Evolutionary conservation across 2,329 filamentous ascomycete genomes (phyloP).

Genomic region (Drechslerella stenobrocha): DNA sequence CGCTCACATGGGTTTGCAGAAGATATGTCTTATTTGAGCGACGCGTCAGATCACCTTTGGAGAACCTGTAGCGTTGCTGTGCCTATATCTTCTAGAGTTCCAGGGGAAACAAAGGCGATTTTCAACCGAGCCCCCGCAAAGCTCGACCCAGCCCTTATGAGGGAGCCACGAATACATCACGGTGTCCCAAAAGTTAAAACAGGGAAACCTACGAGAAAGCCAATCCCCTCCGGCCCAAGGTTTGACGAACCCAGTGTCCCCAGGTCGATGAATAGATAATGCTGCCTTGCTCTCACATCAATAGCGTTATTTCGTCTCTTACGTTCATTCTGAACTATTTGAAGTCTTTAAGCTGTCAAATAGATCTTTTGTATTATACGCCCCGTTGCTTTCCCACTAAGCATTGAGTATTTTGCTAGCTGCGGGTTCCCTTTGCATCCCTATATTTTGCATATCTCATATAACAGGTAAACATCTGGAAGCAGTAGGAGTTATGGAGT

Average conservation of each 20-base stretch:
- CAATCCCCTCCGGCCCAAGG: constrained; percentile 54
- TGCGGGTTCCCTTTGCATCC: neutral
- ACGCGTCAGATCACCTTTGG: constrained; percentile 79
- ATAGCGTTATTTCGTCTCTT: too few relatives aligned
- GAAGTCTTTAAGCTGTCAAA: too few relatives aligned
- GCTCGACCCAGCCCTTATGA: constrained; percentile 84
- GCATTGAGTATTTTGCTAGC: neutral
- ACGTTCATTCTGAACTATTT: too few relatives aligned
- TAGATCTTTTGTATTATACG: neutral
- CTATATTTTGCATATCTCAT: neutral
- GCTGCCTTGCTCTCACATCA: too few relatives aligned
- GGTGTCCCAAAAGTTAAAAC: constrained; percentile 70
- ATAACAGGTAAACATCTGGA: neutral
- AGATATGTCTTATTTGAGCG: constrained; percentile 66
- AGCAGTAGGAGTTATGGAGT: constrained; percentile 11
- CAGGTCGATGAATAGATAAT: constrained; percentile 6
- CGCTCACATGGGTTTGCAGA: too few relatives aligned
- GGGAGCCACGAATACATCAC: constrained; percentile 85
- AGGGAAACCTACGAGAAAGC: constrained; percentile 47
- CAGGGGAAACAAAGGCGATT: constrained; percentile 58
- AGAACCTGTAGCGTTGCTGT: constrained; percentile 63
- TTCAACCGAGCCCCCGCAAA: constrained; percentile 70
- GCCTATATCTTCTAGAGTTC: constrained; percentile 59
- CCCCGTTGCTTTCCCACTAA: neutral
- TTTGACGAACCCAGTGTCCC: constrained; percentile 54